phyloP scores from a whole-genome alignment of 257 asterid species.

The Thymus quinquecostatus region DNA sequence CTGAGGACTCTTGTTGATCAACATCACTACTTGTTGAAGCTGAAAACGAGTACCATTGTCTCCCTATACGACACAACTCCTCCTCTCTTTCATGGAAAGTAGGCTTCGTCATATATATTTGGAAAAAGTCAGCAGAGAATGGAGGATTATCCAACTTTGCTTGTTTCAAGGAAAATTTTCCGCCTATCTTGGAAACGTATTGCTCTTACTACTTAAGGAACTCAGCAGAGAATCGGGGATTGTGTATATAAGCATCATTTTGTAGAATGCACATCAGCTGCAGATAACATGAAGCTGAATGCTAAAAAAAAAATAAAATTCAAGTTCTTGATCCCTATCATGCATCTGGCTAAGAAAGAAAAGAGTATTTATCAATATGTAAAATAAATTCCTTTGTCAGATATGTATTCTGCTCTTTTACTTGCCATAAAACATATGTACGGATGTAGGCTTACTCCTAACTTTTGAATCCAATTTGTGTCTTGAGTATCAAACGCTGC shows the following conservation, averaged over 20 bases:
- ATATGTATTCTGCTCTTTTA: background rate
- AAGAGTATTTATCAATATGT: too few relatives aligned
- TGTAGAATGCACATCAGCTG: background rate
- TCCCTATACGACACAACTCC: conserved; percentile 1
- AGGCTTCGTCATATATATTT: background rate
- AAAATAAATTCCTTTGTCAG: too few relatives aligned
- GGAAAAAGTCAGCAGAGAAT: conserved; percentile 13
- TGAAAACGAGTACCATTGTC: conserved; percentile 12
- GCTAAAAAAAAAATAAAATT: too few relatives aligned
- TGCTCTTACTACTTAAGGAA: background rate
- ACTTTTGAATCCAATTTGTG: background rate
- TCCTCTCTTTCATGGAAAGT: conserved; percentile 18
- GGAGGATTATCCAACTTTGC: background rate
- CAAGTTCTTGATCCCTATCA: too few relatives aligned
- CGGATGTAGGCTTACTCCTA: background rate
- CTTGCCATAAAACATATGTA: background rate
- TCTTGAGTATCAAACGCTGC: background rate
- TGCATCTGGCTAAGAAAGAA: too few relatives aligned
- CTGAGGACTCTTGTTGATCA: background rate
- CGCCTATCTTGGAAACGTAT: background rate
- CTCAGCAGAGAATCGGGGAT: background rate
- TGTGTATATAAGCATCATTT: background rate
- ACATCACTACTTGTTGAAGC: background rate
- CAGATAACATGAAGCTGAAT: too few relatives aligned
- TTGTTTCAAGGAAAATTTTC: background rate